phyloP scores from a whole-genome alignment of 2,329 filamentous ascomycete genomes.

The Paecilomyces formosus region DNA sequence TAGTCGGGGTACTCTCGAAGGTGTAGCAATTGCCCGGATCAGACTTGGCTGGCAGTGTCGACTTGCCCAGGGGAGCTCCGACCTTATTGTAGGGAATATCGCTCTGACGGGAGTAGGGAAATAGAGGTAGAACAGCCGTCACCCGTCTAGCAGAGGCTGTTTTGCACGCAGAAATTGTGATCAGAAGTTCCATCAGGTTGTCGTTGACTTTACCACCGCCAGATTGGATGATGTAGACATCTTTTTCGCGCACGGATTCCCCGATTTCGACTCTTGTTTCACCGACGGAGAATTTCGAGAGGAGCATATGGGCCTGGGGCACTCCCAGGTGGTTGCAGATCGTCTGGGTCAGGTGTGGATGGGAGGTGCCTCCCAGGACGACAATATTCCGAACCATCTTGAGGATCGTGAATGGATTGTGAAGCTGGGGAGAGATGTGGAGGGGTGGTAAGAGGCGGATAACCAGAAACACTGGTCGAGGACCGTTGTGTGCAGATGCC shows the following conservation, averaged over 20 bases:
- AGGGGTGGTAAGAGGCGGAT: constrained; percentile 8
- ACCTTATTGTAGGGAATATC: constrained; percentile 96
- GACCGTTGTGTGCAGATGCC: neutral
- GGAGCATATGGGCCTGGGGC: constrained; percentile 72
- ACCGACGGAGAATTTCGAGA: constrained; percentile 89
- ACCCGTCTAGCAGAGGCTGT: constrained; percentile 85
- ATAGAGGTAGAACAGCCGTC: constrained; percentile 87
- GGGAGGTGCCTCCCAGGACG: constrained; percentile 85
- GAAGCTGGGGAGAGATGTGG: constrained; percentile 6
- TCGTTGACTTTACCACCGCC: constrained; percentile 92
- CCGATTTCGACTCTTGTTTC: constrained; percentile 93
- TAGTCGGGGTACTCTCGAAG: constrained; percentile 86
- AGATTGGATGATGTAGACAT: constrained; percentile 97
- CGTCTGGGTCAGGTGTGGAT: constrained; percentile 76
- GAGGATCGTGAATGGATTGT: neutral
- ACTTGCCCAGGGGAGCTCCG: constrained; percentile 77
- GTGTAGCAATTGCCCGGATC: constrained; percentile 55
- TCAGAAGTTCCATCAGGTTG: constrained; percentile 90
- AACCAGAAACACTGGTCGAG: constrained; percentile 7
- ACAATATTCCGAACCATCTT: constrained; percentile 91
- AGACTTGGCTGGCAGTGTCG: constrained; percentile 35
- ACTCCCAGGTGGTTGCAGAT: constrained; percentile 87
- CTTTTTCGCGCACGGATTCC: constrained; percentile 93
- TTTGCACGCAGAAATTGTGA: constrained; percentile 98
- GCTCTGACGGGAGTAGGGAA: constrained; percentile 93